Percentiles rank a stretch among this genome's conserved stretches.
Evolutionary conservation across 371 early-diverging fungal genomes (phyloP).

Genomic region (Fennellomyces sp.): DNA sequence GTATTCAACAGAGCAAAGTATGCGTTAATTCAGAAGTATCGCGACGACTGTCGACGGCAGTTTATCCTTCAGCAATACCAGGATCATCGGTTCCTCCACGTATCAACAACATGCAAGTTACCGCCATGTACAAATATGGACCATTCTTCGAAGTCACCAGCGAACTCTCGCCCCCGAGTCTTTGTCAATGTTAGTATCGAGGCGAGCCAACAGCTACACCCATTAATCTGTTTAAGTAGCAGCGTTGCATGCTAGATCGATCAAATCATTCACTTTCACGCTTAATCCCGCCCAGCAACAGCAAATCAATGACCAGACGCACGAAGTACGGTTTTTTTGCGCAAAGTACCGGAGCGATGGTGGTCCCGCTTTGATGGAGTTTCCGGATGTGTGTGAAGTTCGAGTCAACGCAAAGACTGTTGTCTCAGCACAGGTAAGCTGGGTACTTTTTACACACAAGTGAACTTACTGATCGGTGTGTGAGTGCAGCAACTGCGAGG

Average conservation of each 20-base stretch:
- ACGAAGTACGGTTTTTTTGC: not conserved
- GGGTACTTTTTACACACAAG: not conserved
- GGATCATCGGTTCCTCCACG: too few relatives aligned
- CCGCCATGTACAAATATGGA: not conserved
- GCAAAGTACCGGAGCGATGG: not conserved
- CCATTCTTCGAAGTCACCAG: not conserved
- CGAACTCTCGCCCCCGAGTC: not conserved
- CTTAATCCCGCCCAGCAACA: not conserved
- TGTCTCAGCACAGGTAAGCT: conserved; percentile 49
- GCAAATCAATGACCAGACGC: not conserved
- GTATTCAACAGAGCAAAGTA: too few relatives aligned
- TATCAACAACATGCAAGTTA: not conserved
- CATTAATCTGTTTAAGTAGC: too few relatives aligned
- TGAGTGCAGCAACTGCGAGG: conserved; percentile 54
- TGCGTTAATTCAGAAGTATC: too few relatives aligned
- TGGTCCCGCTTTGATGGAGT: conserved; percentile 8
- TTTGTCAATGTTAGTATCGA: not conserved
- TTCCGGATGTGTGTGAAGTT: conserved; percentile 23
- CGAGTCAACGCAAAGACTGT: conserved; percentile 40
- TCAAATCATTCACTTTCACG: not conserved
- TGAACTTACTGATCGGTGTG: not conserved
- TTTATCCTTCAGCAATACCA: too few relatives aligned
- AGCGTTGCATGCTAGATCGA: not conserved
- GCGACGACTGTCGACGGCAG: too few relatives aligned
- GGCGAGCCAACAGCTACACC: too few relatives aligned